Percentiles rank a stretch among this genome's conserved stretches.
Conservation (phyloP, 192 early-diverging fungal genomes). For the Blastocladiella britannica region DNA sequence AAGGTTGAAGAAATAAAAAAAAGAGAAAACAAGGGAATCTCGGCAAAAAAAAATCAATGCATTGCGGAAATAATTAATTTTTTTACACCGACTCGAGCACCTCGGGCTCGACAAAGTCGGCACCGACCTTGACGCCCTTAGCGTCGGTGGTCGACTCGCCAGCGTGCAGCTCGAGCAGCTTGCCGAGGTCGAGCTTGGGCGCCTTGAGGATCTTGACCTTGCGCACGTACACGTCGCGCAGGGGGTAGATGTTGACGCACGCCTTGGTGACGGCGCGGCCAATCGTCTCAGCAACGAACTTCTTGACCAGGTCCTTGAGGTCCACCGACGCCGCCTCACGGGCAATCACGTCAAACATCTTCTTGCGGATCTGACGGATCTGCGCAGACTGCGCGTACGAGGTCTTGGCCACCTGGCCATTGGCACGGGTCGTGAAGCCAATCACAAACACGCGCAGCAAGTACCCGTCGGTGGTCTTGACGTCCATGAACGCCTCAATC, state of each 20-base stretch:
- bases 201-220: conserved; percentile 99
- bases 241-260: conserved; percentile 91
- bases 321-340: conserved; percentile 64
- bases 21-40: too few species aligned
- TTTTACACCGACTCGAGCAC: conserved; percentile 43
- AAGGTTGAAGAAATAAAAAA: too few species aligned
- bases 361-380: conserved; percentile 96
- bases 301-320: conserved; percentile 86
- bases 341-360: conserved; percentile 99
- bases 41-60: too few species aligned
- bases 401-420: conserved; percentile 91
- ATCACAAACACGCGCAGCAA: conserved; percentile 90
- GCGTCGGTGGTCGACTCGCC: conserved; percentile 56
- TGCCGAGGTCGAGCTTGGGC: conserved; percentile 85
- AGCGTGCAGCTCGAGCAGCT: conserved; percentile 91
- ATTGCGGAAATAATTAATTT: too few species aligned
- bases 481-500: conserved; percentile 81
- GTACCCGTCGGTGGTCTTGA: conserved; percentile 99
- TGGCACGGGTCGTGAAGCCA: conserved; percentile 86
- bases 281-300: conserved; percentile 93
- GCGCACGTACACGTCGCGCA: conserved; percentile 86
- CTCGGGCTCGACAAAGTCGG: conserved; percentile 75
- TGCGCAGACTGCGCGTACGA: conserved; percentile 93
- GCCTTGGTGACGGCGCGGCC: conserved; percentile 96
- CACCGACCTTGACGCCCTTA: conserved; percentile 57